phyloP scores from a whole-genome alignment of 352 stramenopile genomes.

The Phytophthora cactorum region DNA sequence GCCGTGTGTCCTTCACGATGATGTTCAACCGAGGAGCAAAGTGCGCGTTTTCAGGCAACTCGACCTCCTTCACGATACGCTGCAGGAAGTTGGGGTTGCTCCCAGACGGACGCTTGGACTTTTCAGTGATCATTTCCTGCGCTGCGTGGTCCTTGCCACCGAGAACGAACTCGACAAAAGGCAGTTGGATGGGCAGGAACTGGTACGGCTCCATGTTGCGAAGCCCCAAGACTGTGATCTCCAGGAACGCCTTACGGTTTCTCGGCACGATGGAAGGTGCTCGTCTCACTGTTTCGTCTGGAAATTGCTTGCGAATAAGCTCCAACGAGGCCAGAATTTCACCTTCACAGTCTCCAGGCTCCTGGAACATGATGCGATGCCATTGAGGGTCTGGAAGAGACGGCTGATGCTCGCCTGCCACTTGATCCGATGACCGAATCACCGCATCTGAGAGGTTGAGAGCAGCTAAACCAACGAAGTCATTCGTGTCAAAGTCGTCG shows the following conservation, averaged over 20 bases:
- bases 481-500: slow-evolving; percentile 77
- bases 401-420: slow-evolving; percentile 46
- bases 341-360: slow-evolving; percentile 80
- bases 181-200: slow-evolving; percentile 89
- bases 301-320: slow-evolving; percentile 74
- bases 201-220: slow-evolving; percentile 90
- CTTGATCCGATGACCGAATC: slow-evolving; percentile 67
- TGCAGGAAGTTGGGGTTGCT: slow-evolving; percentile 92
- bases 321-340: slow-evolving; percentile 81
- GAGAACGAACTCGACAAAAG: slow-evolving; percentile 90
- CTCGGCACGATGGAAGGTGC: slow-evolving; percentile 62
- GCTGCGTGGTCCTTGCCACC: slow-evolving; percentile 79
- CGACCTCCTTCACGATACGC: slow-evolving; percentile 88
- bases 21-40: slow-evolving; percentile 91
- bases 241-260: slow-evolving; percentile 77
- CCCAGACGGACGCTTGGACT: slow-evolving; percentile 80
- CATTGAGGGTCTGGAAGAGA: slow-evolving; percentile 74
- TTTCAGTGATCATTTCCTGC: slow-evolving; percentile 89
- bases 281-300: slow-evolving; percentile 63
- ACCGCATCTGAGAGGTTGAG: slow-evolving; percentile 78
- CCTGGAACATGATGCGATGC: slow-evolving; percentile 80
- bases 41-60: slow-evolving; percentile 87
- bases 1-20: slow-evolving; percentile 88
- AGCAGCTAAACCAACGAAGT: slow-evolving; percentile 67
- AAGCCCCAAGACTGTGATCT: slow-evolving; percentile 87